Conservation (phyloP, 495 filamentous ascomycete species). For the Trichocladium uniseriatum region DNA sequence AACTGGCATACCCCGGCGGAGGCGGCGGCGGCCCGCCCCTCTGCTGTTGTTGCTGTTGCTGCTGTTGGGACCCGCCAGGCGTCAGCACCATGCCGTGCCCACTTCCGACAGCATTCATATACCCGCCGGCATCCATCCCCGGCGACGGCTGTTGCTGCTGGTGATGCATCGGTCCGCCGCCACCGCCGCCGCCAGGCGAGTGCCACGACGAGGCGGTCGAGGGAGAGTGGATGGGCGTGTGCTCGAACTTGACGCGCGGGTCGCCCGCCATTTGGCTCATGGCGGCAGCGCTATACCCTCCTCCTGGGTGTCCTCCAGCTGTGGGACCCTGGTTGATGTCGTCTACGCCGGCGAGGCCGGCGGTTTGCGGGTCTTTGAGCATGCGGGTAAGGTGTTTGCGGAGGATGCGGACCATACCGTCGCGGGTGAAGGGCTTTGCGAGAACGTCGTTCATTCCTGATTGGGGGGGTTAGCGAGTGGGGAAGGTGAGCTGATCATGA, state of each 20-base stretch:
- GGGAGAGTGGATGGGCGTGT: conserved; percentile 69
- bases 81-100: conserved; percentile 21
- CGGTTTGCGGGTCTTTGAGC: conserved; percentile 38
- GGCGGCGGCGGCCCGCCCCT: background rate
- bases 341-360: conserved; percentile 7
- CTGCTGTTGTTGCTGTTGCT: background rate
- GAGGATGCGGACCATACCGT: conserved; percentile 82
- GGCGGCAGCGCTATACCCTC: conserved; percentile 7
- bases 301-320: background rate
- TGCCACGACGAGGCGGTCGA: conserved; percentile 64
- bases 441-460: conserved; percentile 98
- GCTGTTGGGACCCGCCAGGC: conserved; percentile 16
- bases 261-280: conserved; percentile 6
- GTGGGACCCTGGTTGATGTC: too few species aligned
- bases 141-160: conserved; percentile 46
- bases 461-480: conserved; percentile 13
- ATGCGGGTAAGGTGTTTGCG: conserved; percentile 81
- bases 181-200: conserved; percentile 49
- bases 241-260: conserved; percentile 66
- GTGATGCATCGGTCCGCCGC: conserved; percentile 37
- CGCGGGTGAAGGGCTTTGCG: conserved; percentile 94
- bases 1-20: background rate
- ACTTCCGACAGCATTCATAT: conserved; percentile 30
- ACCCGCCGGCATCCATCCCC: conserved; percentile 37
- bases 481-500: background rate